Base-by-base conservation (phyloP, 2,329 filamentous ascomycete genomes). In the Venturia oleaginea region DNA sequence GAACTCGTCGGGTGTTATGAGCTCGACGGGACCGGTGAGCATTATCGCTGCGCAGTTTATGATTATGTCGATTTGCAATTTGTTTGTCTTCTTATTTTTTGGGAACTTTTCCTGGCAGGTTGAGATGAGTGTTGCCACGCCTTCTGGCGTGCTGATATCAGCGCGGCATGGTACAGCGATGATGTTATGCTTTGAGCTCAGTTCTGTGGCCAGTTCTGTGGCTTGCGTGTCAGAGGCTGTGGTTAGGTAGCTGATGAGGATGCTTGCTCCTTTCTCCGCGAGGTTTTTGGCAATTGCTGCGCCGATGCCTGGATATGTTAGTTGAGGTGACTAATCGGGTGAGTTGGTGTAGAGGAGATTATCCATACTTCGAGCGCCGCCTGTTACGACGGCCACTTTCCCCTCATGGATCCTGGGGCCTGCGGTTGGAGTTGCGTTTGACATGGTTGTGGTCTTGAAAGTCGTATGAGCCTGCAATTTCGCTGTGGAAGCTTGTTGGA, bases 51-150 rank as follows among this genome's bases (percentile, higher is more conserved):
- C 91, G 74, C 95, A 95, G 82, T 96, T 95, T 79, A 96, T 79
- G 63, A 96, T 79, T 67, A 95, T 90, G 76, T 95, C 90, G 71
- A 96, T 82, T 70, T 87, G 84, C 72, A 91, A 84, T 13, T 55
- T 55, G 51, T 34, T 34, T 24, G 59, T 22, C n/a, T 37, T 24
- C 32, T 37, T 15, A 11, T 62, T 24, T 66, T 76, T 74, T 67
- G 77, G 79, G 75, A 89, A 86, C 71, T 85, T 79, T 67, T 84
- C 79, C 69, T 84, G 81, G 4, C 84, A 81, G 0, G 81, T 80
- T 32, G 78, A 76, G 68, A 92, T 75, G 62, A 91, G 80, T 15
- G 42, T 48, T 27, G 30, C 46, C 22, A 59, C 59, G 19, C 65
- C 66, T 48, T 82, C 76, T 1, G 86, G 85, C 1, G 86, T 86